Evolutionary conservation across 768 basidiomycete species (phyloP), one percentile per base, ranked within the genome.

Genomic region (Pholiota microspora): DNA sequence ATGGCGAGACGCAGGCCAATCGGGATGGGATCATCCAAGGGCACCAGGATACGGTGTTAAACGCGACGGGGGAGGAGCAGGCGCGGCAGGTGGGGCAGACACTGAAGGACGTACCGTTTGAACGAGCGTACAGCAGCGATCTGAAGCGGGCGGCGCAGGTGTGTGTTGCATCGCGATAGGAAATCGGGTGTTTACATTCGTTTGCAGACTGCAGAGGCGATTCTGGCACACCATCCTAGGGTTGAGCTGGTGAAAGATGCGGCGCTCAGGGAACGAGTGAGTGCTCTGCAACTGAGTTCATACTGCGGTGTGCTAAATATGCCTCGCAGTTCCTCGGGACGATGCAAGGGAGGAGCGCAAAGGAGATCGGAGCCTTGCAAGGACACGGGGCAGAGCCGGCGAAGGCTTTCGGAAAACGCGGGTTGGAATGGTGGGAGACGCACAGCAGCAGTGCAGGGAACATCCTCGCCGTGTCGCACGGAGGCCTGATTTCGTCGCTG

Each of bases 1-100:
- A 92, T 60, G 90, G 88, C 16, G 88, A 92, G 73, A 92, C 90
- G 23, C 77, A 83, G 36, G 84, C 79, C 63, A 92, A 92, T 68
- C 70, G 74, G 49, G 68, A 71, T 5, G 73, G 75, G 23, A 81
- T 88, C 53, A 78, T 89, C 42, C 90, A 93, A 73, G 91, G 91
- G 35, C 91, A 93, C 7, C 62, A 82, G 52, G 86, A 93, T 69
- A 85, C 84, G 6, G 58, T 67, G 35, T 74, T 93, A 63, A 92
- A 92, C 60, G 78, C 74, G 13, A 69, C 67, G 3, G 91, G 91
- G 12, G 51, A 76, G 45, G 70, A 71, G 50, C 89, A 93, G 67
- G 86, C 86, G 18, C 62, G 64, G 52, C 68, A 76, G 51, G 78
- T 84, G 1, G 87, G 80, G 1, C 69, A 77, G 56, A 78, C 76